Evolutionary conservation across 352 stramenopile species (phyloP).

Genomic region (Phytopythium chamaehyphon): DNA sequence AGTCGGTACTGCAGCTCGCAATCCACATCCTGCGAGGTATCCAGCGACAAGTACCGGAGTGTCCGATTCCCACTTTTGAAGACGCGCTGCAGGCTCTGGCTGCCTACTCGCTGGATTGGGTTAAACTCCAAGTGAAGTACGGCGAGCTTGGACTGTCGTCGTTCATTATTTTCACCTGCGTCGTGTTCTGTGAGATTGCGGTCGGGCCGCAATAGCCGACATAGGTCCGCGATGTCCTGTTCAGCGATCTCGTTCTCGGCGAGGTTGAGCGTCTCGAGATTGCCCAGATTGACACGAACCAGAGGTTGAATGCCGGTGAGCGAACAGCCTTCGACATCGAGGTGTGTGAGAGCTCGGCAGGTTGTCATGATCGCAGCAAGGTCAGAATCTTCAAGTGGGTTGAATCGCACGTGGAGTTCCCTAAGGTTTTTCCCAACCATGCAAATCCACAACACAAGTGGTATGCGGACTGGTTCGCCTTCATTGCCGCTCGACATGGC

Average conservation of each 20-base stretch:
- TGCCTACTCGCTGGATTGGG: slow-evolving; percentile 13
- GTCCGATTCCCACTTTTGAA: slow-evolving; percentile 15
- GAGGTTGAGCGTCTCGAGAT: slow-evolving; percentile 27
- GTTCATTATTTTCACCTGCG: background rate
- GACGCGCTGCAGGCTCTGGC: slow-evolving; percentile 14
- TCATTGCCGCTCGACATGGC: slow-evolving; percentile 15
- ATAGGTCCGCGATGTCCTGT: slow-evolving; percentile 21
- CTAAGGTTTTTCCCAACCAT: slow-evolving; percentile 16
- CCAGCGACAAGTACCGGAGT: slow-evolving; percentile 25
- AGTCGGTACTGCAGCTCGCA: slow-evolving; percentile 13
- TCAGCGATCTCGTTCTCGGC: slow-evolving; percentile 30
- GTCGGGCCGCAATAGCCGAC: slow-evolving; percentile 11
- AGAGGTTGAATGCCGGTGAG: slow-evolving; percentile 27
- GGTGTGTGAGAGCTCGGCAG: slow-evolving; percentile 24
- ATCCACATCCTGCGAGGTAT: slow-evolving; percentile 15
- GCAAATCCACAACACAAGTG: slow-evolving; percentile 17
- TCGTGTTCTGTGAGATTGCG: background rate
- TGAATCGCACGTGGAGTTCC: slow-evolving; percentile 26
- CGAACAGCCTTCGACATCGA: slow-evolving; percentile 40
- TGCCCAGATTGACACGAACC: slow-evolving; percentile 16
- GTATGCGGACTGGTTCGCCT: slow-evolving; percentile 5
- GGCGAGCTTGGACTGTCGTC: background rate
- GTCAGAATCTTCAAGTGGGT: slow-evolving; percentile 14
- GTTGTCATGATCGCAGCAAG: slow-evolving; percentile 22
- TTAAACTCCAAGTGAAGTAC: slow-evolving; percentile 36